phyloP scores from a whole-genome alignment of 1,139 yeast genomes.

The Sporopachydermia cereana region DNA sequence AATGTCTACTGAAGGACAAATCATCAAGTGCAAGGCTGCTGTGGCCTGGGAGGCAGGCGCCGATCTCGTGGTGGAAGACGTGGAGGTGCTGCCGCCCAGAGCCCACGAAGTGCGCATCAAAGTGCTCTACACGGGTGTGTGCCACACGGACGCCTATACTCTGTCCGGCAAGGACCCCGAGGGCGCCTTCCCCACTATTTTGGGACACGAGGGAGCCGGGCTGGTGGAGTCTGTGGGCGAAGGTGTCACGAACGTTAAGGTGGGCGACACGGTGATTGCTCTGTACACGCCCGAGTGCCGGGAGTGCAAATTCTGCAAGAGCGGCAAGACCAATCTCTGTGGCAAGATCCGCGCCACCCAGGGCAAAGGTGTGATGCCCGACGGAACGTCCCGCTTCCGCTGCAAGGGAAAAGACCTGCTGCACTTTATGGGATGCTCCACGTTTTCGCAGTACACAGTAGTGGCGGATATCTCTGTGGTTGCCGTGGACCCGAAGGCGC shows the following conservation, averaged over 20 bases:
- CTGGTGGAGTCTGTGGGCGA: slow-evolving; percentile 87
- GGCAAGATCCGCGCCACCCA: slow-evolving; percentile 85
- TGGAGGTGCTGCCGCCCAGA: slow-evolving; percentile 86
- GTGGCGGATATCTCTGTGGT: slow-evolving; percentile 97
- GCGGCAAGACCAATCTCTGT: slow-evolving; percentile 93
- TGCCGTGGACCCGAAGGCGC: slow-evolving; percentile 76
- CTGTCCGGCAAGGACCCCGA: slow-evolving; percentile 92
- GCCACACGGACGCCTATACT: slow-evolving; percentile 98
- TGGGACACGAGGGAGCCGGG: slow-evolving; percentile 98
- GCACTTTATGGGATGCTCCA: slow-evolving; percentile 97
- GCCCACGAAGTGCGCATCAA: slow-evolving; percentile 96
- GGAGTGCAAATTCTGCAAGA: slow-evolving; percentile 88
- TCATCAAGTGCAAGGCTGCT: slow-evolving; percentile 89
- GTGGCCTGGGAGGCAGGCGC: slow-evolving; percentile 94
- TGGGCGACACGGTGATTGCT: slow-evolving; percentile 85
- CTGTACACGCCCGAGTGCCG: slow-evolving; percentile 93
- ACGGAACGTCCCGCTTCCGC: slow-evolving; percentile 79
- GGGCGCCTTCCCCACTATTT: slow-evolving; percentile 84
- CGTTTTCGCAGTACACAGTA: slow-evolving; percentile 93
- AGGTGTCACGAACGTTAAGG: slow-evolving; percentile 77
- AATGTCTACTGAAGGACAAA: slow-evolving; percentile 35
- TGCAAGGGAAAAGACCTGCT: slow-evolving; percentile 71
- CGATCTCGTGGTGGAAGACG: slow-evolving; percentile 74
- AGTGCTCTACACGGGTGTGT: slow-evolving; percentile 80
- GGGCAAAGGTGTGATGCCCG: slow-evolving; percentile 91